Conservation (phyloP, 139 green algal genomes). For the Coelastrella sp. region DNA sequence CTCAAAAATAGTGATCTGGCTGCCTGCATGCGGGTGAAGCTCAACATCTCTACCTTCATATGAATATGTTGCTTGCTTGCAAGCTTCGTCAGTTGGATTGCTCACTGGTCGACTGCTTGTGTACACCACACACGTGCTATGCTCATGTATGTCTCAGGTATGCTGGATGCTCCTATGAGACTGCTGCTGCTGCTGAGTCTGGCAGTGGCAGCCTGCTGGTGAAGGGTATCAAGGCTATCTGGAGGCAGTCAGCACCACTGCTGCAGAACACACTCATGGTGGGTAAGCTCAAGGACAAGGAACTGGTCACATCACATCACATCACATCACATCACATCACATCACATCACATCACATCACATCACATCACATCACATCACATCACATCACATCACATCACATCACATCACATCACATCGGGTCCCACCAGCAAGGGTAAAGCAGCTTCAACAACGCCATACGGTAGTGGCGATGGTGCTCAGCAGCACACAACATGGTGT, state of each 20-base stretch:
- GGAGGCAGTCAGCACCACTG: conserved; percentile 77
- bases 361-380: neutral
- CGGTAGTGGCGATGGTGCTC: no score
- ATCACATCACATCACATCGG: no score
- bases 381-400: no score
- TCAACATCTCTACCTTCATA: no score
- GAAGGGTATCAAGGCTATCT: conserved; percentile 81
- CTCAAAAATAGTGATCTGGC: no score
- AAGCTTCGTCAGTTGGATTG: neutral
- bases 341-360: no score
- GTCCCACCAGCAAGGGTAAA: no score
- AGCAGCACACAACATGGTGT: no score
- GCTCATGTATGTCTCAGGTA: conserved; percentile 58
- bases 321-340: no score
- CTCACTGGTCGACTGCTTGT: neutral
- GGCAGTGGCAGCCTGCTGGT: conserved; percentile 59
- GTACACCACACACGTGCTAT: neutral
- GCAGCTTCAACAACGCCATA: no score
- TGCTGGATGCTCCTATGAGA: conserved; percentile 72
- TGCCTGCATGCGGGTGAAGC: no score
- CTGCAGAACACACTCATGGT: conserved; percentile 70
- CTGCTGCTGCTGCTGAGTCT: conserved; percentile 51
- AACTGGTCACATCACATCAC: neutral
- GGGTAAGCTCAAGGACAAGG: neutral
- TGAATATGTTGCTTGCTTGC: no score